Base-by-base conservation (phyloP, 345 rosid genomes). In the Eucalyptus victrix region DNA sequence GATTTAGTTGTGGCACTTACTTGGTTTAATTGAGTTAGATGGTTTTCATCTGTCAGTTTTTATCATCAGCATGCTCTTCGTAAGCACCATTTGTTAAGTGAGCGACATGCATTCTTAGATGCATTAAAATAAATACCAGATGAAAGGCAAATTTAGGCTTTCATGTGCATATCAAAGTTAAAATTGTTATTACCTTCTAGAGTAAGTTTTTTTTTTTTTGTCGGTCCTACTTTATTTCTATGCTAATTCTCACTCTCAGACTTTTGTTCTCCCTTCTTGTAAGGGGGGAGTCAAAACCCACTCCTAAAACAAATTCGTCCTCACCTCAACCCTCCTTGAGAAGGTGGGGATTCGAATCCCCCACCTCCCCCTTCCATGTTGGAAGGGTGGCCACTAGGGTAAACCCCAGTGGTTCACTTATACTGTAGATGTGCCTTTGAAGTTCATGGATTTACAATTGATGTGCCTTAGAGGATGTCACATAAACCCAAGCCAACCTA, bases 221-320 rank as follows among this genome's bases (percentile, higher is more conserved):
- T 49, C 50, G 16, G 17, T 49, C 1, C 17, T 49, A 49, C 51
- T 49, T 0, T 49, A 49, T 17, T 49, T 49, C 6, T 14, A 14
- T 49, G 3, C 3, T 49, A 49, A 49, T 1, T 49, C 17, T 49
- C 3, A 49, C 51, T 49, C 17, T 49, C 3, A 49, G 6, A 49
- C 51, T 49, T 49, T 49, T 49, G 17, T 0, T 12, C 16, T 5
- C 1, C 16, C 6, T 14, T 6, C 3, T 14, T 49, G 17, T 1
- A 49, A 49, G 17, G 3, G 51, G 51, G 51, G 17, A 49, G 51
- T 49, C 51, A 49, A 49, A 49, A 49, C 1, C 51, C 3, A 49
- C 17, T 49, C 51, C 3, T 49, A 6, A 49, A 49, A 49, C 51
- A 49, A 49, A 49, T 49, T 49, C 17, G 1, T 49, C 6, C 17